A percentile compares a stretch with the other conserved stretches of the same genome.
Evolutionary conservation across 2,329 filamentous ascomycete genomes (phyloP).

Genomic region (Aspergillus pseudonomiae): DNA sequence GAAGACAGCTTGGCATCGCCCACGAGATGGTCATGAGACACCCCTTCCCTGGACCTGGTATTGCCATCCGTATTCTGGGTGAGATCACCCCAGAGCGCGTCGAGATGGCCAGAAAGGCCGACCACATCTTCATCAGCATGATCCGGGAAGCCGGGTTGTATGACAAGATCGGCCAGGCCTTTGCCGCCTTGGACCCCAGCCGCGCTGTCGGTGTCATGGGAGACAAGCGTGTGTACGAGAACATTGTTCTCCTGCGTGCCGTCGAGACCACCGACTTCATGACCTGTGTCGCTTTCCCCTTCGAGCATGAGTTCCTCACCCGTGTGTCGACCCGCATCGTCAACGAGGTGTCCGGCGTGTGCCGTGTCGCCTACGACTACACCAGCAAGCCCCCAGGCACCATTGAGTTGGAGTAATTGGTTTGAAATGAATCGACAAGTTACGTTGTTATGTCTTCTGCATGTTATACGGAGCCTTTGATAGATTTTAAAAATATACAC

Average conservation of each 20-base stretch:
- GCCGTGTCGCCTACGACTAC: not conserved
- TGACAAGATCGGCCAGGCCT: constrained; percentile 68
- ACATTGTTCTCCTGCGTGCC: constrained; percentile 61
- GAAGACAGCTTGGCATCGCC: constrained; percentile 70
- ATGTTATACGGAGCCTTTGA: constrained; percentile 4
- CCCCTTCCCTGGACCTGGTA: constrained; percentile 66
- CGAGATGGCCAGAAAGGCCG: constrained; percentile 63
- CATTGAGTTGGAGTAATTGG: constrained; percentile 70
- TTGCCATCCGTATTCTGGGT: constrained; percentile 79
- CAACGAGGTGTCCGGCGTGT: constrained; percentile 69
- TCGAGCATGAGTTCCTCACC: constrained; percentile 66
- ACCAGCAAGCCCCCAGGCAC: constrained; percentile 70
- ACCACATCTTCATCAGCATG: constrained; percentile 51
- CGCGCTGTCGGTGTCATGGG: constrained; percentile 62
- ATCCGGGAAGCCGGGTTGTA: constrained; percentile 51
- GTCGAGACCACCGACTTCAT: constrained; percentile 71
- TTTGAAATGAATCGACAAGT: not conserved
- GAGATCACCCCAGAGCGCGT: constrained; percentile 81
- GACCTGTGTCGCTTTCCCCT: constrained; percentile 72
- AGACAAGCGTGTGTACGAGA: constrained; percentile 58
- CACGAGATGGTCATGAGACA: constrained; percentile 78
- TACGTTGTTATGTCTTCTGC: constrained; percentile 5
- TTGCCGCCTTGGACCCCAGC: constrained; percentile 67
- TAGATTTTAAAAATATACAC: constrained; percentile 2
- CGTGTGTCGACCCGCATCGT: constrained; percentile 68